These are phyloP conservation scores for Macadamia integrifolia DNA, from an alignment of 164 flowering plant genomes.

Conservation along the genomic window DNA sequence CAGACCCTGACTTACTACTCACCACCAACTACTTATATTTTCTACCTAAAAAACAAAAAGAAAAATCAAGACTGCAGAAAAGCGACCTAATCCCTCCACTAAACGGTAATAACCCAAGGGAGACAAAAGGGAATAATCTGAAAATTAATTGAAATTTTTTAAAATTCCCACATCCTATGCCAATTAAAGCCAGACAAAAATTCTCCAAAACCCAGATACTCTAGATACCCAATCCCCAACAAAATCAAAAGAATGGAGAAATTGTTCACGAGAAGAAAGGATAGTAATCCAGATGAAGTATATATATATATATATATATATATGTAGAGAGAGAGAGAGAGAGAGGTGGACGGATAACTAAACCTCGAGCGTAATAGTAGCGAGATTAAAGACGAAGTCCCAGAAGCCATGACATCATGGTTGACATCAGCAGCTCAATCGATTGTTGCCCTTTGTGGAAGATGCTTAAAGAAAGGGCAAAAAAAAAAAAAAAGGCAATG, in stretches of 20 bases:
- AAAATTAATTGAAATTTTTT: no score
- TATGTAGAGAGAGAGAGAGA: background rate
- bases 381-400: background rate
- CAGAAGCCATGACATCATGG: slow-evolving; percentile 6
- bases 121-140: background rate
- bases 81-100: background rate
- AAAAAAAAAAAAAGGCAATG: background rate
- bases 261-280: background rate
- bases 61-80: background rate
- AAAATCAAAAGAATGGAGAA: background rate
- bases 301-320: background rate
- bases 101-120: background rate
- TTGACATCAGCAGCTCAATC: background rate
- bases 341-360: slow-evolving; percentile 3
- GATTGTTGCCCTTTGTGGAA: background rate
- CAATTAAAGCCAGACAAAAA: slow-evolving; percentile 7
- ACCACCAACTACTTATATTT: background rate
- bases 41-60: background rate
- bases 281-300: background rate
- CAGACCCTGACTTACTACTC: no score
- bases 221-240: background rate
- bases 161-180: slow-evolving; percentile 2
- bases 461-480: background rate
- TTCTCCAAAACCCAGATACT: background rate
- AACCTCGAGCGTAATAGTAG: background rate